Evolutionary conservation across 352 stramenopile species (phyloP), one percentile per base, ranked within the genome.

Genomic region (Globisporangium orthogonon): DNA sequence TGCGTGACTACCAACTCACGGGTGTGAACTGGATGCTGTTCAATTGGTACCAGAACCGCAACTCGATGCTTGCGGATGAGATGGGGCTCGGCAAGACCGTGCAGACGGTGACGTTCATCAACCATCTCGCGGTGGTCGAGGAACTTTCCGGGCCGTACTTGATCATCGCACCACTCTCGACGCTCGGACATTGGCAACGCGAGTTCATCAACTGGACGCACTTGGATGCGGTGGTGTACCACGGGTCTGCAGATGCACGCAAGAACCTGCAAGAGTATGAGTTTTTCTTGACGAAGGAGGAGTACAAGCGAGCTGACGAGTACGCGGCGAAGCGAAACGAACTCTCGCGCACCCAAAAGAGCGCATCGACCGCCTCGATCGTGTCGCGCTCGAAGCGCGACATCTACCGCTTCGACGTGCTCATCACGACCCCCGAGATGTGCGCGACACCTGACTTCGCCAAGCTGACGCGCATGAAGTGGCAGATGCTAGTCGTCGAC

Each of bases 381-480:
- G 31, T 65, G 2, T 60, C 71, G 0, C 67, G 67, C 33, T 55
- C 70, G 10, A 83, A 81, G 55, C 66, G 70, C 18, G 73, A 78
- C 23, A 86, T 85, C 57, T 89, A 94, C 60, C 84, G 96, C 17
- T 99, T 99, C 72, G 97, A 99, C 67, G 96, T 99, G 28, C 73
- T 99, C 13, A 97, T 99, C 39, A 99, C 98, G 18, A 99, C 97
- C 1, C 99, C 98, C 71, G 98, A 99, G 67, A 98, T 98, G 71
- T 89, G 98, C 7, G 87, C 79, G 28, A 93, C 97, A 40, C 94
- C 91, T 50, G 95, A 99, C 56, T 83, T 97, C n/a, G 77, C 70
- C 44, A 93, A 98, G 49, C 81, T 99, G 56, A 86, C 86, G 51
- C 83, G 96, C 52, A 80, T 94, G 18, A 63, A 89, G 49, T 99